Evolutionary conservation across 805 yeast species (phyloP).

Genomic region (Teunomyces gatunensis): DNA sequence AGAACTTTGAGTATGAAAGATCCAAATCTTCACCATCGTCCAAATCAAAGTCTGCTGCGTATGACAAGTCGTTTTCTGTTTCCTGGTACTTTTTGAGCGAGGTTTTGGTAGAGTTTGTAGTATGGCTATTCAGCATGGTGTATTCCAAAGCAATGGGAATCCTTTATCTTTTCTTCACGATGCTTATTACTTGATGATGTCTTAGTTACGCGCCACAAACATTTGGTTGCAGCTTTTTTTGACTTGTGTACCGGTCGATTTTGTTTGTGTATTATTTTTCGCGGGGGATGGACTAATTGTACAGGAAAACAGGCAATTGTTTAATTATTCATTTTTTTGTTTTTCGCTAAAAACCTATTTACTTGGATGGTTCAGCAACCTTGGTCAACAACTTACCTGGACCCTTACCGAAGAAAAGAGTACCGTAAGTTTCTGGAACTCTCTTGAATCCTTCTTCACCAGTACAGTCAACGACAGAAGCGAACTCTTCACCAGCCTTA

Average conservation of each 20-base stretch:
- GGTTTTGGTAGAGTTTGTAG: background rate
- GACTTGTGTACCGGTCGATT: background rate
- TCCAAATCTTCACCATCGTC: slow-evolving; percentile 19
- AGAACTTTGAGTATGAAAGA: slow-evolving; percentile 37
- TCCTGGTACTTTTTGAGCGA: slow-evolving; percentile 17
- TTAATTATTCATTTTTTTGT: background rate
- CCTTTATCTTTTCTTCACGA: no score
- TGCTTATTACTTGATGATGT: background rate
- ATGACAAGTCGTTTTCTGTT: slow-evolving; percentile 11
- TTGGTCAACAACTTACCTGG: slow-evolving; percentile 53
- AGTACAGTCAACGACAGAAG: slow-evolving; percentile 13
- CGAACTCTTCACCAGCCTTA: slow-evolving; percentile 16
- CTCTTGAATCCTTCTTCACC: slow-evolving; percentile 23
- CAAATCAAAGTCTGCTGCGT: slow-evolving; percentile 12
- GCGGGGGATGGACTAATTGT: background rate
- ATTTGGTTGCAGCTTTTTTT: slow-evolving; percentile 1
- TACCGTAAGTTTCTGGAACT: slow-evolving; percentile 48
- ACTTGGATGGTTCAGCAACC: slow-evolving; percentile 15
- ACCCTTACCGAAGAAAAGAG: slow-evolving; percentile 45
- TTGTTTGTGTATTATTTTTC: background rate
- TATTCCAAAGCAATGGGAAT: background rate
- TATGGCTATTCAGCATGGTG: background rate
- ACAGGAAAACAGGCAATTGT: background rate
- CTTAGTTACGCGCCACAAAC: background rate
- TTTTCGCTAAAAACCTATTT: background rate